Percentiles rank a stretch among this genome's conserved stretches.
Evolutionary conservation across 345 rosid genomes (phyloP).

Genomic region (Pugionium dolabratum): DNA sequence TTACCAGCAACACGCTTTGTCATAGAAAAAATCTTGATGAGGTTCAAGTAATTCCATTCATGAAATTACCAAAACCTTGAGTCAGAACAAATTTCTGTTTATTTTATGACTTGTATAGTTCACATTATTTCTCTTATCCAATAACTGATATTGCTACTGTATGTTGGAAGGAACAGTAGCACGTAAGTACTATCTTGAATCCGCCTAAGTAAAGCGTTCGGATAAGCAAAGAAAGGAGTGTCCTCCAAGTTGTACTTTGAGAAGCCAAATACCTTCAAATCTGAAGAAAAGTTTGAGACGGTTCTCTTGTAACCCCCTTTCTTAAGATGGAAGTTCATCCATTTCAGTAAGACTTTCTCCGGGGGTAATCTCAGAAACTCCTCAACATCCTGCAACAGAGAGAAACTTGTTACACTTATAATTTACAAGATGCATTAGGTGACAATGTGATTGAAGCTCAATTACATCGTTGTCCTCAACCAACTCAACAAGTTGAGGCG

Average conservation of each 20-base stretch:
- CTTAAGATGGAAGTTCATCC: constrained; percentile 94
- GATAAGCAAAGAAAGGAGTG: constrained; percentile 12
- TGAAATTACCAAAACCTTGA: not conserved
- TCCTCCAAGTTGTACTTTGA: constrained; percentile 6
- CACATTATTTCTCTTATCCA: not conserved
- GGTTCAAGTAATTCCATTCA: constrained; percentile 7
- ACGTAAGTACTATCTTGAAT: constrained; percentile 1
- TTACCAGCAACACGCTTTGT: constrained; percentile 12
- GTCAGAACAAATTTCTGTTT: not conserved
- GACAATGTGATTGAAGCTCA: constrained; percentile 20
- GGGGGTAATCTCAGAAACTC: constrained; percentile 89
- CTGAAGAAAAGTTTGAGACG: constrained; percentile 79
- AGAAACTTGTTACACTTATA: constrained; percentile 3
- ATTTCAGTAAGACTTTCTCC: constrained; percentile 78
- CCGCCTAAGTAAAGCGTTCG: not conserved
- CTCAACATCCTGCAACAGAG: constrained; percentile 69
- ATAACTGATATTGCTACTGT: constrained; percentile 6
- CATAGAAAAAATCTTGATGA: not conserved
- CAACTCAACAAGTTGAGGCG: constrained; percentile 92
- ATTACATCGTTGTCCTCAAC: constrained; percentile 76
- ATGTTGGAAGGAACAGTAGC: constrained; percentile 23
- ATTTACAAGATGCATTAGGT: constrained; percentile 2
- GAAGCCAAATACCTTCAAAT: constrained; percentile 61
- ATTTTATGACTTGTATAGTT: constrained; percentile 2
- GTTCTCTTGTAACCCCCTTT: constrained; percentile 87